phyloP scores from a whole-genome alignment of 1,284 basidiomycete genomes.

The Gomphus bonarii region DNA sequence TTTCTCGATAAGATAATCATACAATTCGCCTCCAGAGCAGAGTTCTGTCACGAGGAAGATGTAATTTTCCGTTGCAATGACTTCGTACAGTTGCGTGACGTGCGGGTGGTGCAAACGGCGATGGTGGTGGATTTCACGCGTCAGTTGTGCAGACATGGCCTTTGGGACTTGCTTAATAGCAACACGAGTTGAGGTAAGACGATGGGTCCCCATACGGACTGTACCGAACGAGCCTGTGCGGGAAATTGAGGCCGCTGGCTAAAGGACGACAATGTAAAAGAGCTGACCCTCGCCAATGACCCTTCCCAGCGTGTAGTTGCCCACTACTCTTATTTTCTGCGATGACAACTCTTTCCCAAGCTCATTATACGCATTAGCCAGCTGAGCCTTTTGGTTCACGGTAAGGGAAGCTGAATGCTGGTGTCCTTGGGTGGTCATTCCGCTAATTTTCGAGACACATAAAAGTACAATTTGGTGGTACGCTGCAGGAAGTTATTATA shows the following conservation, averaged over 20 bases:
- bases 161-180: conserved; percentile 99
- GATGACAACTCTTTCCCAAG: conserved; percentile 91
- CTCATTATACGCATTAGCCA: conserved; percentile 93
- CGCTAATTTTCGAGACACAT: background rate
- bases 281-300: conserved; percentile 89
- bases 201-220: conserved; percentile 87
- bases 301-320: conserved; percentile 91
- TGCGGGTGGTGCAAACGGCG: conserved; percentile 92
- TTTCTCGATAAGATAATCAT: conserved; percentile 95
- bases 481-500: background rate
- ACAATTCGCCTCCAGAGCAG: conserved; percentile 92
- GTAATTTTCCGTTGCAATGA: conserved; percentile 89
- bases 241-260: background rate
- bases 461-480: conserved; percentile 8
- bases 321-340: conserved; percentile 81
- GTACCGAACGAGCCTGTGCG: conserved; percentile 80
- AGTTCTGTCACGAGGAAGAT: conserved; percentile 98
- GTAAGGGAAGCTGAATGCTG: conserved; percentile 55
- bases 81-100: conserved; percentile 93
- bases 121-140: conserved; percentile 97
- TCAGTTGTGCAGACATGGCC: conserved; percentile 79
- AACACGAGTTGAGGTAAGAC: conserved; percentile 79
- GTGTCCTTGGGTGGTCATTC: conserved; percentile 34
- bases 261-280: conserved; percentile 11
- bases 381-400: conserved; percentile 76